Base-by-base conservation (phyloP, 129 eudicot genomes). In the Artemisia argyi region DNA sequence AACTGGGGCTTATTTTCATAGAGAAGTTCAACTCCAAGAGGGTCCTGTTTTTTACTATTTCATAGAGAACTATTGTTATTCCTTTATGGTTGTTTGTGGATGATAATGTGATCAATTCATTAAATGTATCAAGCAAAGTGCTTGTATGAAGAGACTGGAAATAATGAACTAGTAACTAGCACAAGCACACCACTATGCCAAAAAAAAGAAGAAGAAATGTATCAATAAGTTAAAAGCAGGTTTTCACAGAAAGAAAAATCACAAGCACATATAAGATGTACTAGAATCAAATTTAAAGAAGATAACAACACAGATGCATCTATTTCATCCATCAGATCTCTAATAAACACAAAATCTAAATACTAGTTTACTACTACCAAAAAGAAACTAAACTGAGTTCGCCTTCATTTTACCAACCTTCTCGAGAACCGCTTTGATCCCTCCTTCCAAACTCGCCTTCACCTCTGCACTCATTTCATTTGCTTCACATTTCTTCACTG, bases 401-500 rank as follows among this genome's bases (percentile, higher is more conserved):
- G 63, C 68, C 35, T 49, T 56, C 73, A 84, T 39, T 20, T 52
- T 47, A 19, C 78, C 73, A 3, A 86, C 86, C 81, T 78, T 77
- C 79, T 84, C 86, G 80, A 86, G 49, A 1, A 88, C 77, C 5
- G 16, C 74, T 54, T 84, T 79, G 39, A 86, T 15, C 55, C 79
- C 89, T 19, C 5, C 61, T 49, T 73, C 69, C 68, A 73, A 48
- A 48, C 61, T 26, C 2, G 42, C 70, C 52, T 73, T 73, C 61
- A 73, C 35, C 49, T 73, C 19, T 17, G 61, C 69, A 6, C 14
- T 61, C 77, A 73, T 73, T 62, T 73, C 77, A 7, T 42, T 50
- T 17, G 50, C 77, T 49, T 13, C 77, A 50, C 77, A 73, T 19
- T 9, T 49, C 1, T 61, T 49, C 52, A 61, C 77, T 20, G 9